Evolutionary conservation across 139 green algal genomes (phyloP).

Genomic region (Chlorella vulgaris): DNA sequence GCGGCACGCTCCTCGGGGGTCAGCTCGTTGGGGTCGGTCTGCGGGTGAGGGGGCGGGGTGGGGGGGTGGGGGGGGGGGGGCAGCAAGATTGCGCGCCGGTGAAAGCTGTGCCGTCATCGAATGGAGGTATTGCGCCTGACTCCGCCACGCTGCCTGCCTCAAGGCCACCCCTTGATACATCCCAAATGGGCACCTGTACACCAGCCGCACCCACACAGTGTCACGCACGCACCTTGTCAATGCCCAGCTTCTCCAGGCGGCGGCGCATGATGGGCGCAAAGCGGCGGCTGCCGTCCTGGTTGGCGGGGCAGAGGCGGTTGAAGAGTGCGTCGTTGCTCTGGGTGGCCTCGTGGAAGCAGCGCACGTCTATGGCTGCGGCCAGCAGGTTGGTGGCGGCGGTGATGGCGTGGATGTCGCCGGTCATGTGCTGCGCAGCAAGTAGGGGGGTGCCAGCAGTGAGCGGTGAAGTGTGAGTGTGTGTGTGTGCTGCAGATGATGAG

Average conservation of each 20-base stretch:
- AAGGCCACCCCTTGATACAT: too few relatives aligned
- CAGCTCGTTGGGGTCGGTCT: slow-evolving; percentile 84
- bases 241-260: slow-evolving; percentile 91
- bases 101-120: not conserved
- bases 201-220: not conserved
- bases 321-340: slow-evolving; percentile 89
- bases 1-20: slow-evolving; percentile 82
- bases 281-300: slow-evolving; percentile 65
- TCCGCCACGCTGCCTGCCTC: too few relatives aligned
- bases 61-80: not conserved
- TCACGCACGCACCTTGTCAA: slow-evolving; percentile 62
- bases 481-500: too few relatives aligned
- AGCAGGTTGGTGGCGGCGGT: slow-evolving; percentile 98
- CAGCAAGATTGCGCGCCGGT: not conserved
- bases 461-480: too few relatives aligned
- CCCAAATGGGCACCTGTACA: not conserved
- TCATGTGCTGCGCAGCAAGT: slow-evolving; percentile 83
- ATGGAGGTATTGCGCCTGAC: too few relatives aligned
- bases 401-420: slow-evolving; percentile 98
- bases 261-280: slow-evolving; percentile 92
- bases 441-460: not conserved
- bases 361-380: slow-evolving; percentile 92
- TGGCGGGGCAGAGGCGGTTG: slow-evolving; percentile 82
- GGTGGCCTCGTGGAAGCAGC: slow-evolving; percentile 96
- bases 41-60: not conserved